phyloP scores from a whole-genome alignment of 2,329 filamentous ascomycete genomes.

The Ophiostoma quercus region DNA sequence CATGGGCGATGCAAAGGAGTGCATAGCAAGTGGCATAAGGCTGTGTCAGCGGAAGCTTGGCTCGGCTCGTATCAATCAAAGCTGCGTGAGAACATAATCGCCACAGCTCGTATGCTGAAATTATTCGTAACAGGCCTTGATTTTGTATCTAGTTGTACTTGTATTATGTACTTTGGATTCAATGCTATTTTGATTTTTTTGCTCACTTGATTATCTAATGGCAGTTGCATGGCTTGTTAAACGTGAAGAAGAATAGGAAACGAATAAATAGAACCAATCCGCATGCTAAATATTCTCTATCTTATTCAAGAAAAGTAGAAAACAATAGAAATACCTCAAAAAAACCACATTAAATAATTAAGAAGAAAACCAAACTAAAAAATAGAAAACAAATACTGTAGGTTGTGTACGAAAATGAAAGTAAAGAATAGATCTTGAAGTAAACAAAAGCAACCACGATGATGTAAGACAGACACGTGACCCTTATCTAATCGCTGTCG shows the following conservation, averaged over 20 bases:
- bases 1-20: not conserved
- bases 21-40: not conserved
- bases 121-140: not conserved
- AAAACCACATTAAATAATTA: no score
- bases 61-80: not conserved
- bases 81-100: not conserved
- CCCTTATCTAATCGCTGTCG: conserved; percentile 23
- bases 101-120: not conserved
- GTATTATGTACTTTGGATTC: not conserved
- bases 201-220: no score
- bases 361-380: not conserved
- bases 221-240: no score
- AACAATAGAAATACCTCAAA: no score
- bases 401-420: not conserved
- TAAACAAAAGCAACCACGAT: not conserved
- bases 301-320: no score
- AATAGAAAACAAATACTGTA: not conserved
- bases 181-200: no score
- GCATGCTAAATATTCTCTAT: no score
- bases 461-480: conserved; percentile 19
- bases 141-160: not conserved
- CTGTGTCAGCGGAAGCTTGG: not conserved
- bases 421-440: not conserved
- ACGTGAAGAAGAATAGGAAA: no score
- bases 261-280: no score